Percentiles rank a stretch among this genome's conserved stretches.
Conservation (phyloP, 202 grass and related monocot species). For the Panicum virgatum region DNA sequence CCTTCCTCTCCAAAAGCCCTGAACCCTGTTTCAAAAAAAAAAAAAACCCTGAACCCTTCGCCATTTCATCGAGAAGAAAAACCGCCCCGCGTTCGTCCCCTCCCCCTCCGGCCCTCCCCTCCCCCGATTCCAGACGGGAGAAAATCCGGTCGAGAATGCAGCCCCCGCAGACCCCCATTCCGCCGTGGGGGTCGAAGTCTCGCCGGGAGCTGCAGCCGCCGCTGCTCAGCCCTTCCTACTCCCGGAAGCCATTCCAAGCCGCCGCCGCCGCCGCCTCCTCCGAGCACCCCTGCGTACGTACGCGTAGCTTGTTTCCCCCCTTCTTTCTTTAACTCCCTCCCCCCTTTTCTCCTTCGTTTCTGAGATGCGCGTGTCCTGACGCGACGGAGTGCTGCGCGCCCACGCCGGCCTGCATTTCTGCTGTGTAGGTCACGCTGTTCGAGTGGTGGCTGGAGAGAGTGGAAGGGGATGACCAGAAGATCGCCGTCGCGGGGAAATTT, state of each 20-base stretch:
- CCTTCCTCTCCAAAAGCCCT: too few relatives aligned
- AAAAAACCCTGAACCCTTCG: too few relatives aligned
- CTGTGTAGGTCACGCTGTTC: conserved; percentile 4
- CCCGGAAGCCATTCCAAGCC: background rate
- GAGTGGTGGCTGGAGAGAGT: conserved; percentile 46
- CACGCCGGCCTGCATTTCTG: background rate
- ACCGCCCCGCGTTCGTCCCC: too few relatives aligned
- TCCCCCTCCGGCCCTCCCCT: too few relatives aligned
- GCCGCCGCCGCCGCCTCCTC: conserved; percentile 15
- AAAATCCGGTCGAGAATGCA: background rate
- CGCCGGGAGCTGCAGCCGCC: background rate
- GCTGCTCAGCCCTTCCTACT: conserved; percentile 23
- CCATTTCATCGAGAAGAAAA: too few relatives aligned
- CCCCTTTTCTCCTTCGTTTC: background rate
- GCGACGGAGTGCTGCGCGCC: background rate
- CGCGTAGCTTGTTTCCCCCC: background rate
- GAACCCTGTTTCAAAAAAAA: too few relatives aligned
- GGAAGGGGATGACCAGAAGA: conserved; percentile 32
- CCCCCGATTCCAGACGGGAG: background rate
- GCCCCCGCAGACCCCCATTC: background rate
- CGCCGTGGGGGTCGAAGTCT: background rate
- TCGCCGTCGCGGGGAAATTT: conserved; percentile 21
- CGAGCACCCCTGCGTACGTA: conserved; percentile 31
- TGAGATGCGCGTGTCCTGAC: background rate
- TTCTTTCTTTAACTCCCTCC: too few relatives aligned